Conservation (phyloP, 805 yeast species). For the Cyberlindnera bimundalis region DNA sequence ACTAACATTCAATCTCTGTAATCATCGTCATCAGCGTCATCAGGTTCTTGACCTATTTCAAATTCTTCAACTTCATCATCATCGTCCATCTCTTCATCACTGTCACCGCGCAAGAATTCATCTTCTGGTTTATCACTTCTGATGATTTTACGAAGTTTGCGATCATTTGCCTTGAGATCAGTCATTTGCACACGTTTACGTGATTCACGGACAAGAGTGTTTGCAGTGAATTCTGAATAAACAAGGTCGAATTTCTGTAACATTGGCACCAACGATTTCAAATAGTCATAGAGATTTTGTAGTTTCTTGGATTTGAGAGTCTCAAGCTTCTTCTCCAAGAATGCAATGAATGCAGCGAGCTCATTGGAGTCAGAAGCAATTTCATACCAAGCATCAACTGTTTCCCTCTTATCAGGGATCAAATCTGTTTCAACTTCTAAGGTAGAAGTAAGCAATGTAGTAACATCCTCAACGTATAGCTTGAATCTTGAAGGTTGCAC, state of each 20-base stretch:
- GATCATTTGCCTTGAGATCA: constrained; percentile 20
- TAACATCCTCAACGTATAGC: constrained; percentile 26
- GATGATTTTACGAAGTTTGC: constrained; percentile 13
- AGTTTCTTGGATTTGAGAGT: constrained; percentile 5
- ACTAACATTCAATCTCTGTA: constrained; percentile 9
- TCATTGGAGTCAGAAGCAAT: constrained; percentile 18
- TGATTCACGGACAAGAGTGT: constrained; percentile 16
- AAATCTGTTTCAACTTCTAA: neutral
- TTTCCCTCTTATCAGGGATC: neutral
- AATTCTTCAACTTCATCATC: constrained; percentile 11
- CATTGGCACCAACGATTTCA: constrained; percentile 14
- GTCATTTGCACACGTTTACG: constrained; percentile 19
- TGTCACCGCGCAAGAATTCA: constrained; percentile 15
- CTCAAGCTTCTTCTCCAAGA: constrained; percentile 7
- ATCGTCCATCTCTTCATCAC: constrained; percentile 15
- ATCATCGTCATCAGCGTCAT: constrained; percentile 19
- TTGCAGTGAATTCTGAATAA: constrained; percentile 13
- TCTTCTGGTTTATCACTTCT: constrained; percentile 13
- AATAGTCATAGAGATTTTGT: constrained; percentile 12
- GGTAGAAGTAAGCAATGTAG: constrained; percentile 15
- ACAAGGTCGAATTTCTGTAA: constrained; percentile 20
- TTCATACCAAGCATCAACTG: constrained; percentile 29
- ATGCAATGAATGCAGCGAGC: constrained; percentile 15
- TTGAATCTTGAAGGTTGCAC: constrained; percentile 27
- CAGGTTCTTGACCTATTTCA: constrained; percentile 10